Evolutionary conservation across 176 grass and related monocot genomes (phyloP), one percentile per base, ranked within the genome.

Genomic region (Cenchrus purpureus): DNA sequence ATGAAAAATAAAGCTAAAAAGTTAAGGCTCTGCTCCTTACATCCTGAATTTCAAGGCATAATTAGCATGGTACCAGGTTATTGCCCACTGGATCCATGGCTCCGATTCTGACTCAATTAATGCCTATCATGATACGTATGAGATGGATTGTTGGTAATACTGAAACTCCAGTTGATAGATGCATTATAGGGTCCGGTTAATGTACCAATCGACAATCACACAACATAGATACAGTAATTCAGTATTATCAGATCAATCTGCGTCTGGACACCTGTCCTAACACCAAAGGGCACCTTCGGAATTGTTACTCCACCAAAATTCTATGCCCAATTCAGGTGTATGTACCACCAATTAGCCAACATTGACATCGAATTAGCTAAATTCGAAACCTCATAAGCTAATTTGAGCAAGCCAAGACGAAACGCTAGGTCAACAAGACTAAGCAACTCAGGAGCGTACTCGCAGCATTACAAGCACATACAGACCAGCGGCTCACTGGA

Each of bases 401-500:
- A 84, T 73, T 87, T 84, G 50, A 76, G 46, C 32, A 50, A 66
- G n/a, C 32, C 9, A 56, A 31, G 56, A 20, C 69, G 70, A 91
- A 91, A 91, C 85, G 81, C 85, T 91, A 87, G 83, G 46, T 77
- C n/a, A 8, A 15, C 19, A 70, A 63, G 32, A 4, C 34, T 15
- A 49, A 65, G n/a, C 51, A 48, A 79, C 79, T 68, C 6, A 65
- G 20, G 77, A 74, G 32, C 60, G 70, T 25, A 42, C 74, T 67
- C 76, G 10, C 48, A 2, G 76, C 44, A 16, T 69, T 22, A 15
- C 54, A 29, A 57, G 29, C 65, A 40, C 4, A 68, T 57, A 17
- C 12, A 56, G 0, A 45, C n/a, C 19, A 84, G 22, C 12, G 3
- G 67, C 57, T 34, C 62, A 45, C 68, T 2, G 12, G 8, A 48